Conservation (phyloP, 2,329 filamentous ascomycete genomes). For the Capronia coronata region DNA sequence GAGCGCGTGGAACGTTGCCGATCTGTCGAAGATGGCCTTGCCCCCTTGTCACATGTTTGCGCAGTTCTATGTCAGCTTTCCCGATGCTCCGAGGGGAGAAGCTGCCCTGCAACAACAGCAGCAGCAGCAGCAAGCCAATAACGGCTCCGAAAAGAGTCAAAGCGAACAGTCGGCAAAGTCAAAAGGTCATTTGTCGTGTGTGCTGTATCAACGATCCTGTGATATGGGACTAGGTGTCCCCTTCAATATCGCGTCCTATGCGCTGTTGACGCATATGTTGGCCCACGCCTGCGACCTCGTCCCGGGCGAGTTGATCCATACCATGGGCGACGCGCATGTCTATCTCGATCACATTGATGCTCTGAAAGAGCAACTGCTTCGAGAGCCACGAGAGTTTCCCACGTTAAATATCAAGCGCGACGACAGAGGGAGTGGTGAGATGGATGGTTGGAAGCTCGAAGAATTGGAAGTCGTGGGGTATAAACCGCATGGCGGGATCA, state of each 20-base stretch:
- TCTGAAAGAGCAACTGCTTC: conserved; percentile 67
- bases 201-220: conserved; percentile 88
- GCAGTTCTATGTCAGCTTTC: conserved; percentile 86
- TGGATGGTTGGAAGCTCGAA: conserved; percentile 84
- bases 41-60: conserved; percentile 98
- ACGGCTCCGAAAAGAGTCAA: neutral
- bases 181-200: conserved; percentile 71
- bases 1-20: conserved; percentile 86
- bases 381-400: conserved; percentile 77
- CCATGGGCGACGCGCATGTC: conserved; percentile 97
- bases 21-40: conserved; percentile 79
- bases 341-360: conserved; percentile 91
- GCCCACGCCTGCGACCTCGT: conserved; percentile 78
- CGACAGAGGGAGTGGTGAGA: conserved; percentile 69
- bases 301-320: conserved; percentile 83
- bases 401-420: conserved; percentile 65
- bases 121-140: neutral
- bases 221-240: conserved; percentile 97
- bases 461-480: conserved; percentile 87
- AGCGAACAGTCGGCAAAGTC: conserved; percentile 34
- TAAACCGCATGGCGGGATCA: conserved; percentile 80
- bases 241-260: conserved; percentile 96
- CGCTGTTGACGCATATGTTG: conserved; percentile 89
- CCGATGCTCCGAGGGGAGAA: conserved; percentile 35
- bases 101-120: conserved; percentile 19